Evolutionary conservation across 2,329 filamentous ascomycete genomes (phyloP), one percentile per base, ranked within the genome.

Genomic region (Cytospora schulzeri): DNA sequence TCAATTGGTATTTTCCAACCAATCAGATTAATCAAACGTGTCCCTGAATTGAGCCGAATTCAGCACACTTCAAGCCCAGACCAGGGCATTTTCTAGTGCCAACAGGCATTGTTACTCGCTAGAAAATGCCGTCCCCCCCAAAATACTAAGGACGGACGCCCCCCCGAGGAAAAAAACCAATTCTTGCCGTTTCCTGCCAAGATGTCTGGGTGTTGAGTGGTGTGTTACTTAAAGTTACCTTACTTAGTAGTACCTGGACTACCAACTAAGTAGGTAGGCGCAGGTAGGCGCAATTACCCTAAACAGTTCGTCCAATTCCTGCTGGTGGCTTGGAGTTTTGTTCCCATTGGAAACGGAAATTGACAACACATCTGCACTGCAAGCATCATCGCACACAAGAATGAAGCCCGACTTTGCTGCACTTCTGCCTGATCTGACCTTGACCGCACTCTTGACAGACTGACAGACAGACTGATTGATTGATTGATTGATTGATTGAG

Each of bases 401-500:
- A 74, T 74, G 76, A 60, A 48, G 62, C 77, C 77, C 74, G 75
- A 78, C 75, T 38, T 71, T 74, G 72, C 74, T 80, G 79, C 79
- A 80, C 74, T 76, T 78, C 76, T 81, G 79, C 79, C 79, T 79
- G 77, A 81, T 77, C 70, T 73, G 72, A 68, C 73, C 59, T 24
- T 45, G 64, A 57, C 48, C 41, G 51, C 63, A 41, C 22, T 57
- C 48, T 60, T 33, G 33, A 45, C 33, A 29, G n/a, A 9, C 28
- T 64, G 59, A 22, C 35, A 45, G 51, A n/a, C n/a, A n/a, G n/a
- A n/a, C n/a, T n/a, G n/a, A 33, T 12, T 52, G 45, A 41, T 48
- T 54, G 58, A 41, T 48, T 19, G 24, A 28, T 33, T 48, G 48
- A 53, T 15, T 54, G 33, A 45, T 14, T 57, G 56, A 19, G 26